phyloP scores from a whole-genome alignment of 1,139 yeast species.

The Diutina scorzettiae region DNA sequence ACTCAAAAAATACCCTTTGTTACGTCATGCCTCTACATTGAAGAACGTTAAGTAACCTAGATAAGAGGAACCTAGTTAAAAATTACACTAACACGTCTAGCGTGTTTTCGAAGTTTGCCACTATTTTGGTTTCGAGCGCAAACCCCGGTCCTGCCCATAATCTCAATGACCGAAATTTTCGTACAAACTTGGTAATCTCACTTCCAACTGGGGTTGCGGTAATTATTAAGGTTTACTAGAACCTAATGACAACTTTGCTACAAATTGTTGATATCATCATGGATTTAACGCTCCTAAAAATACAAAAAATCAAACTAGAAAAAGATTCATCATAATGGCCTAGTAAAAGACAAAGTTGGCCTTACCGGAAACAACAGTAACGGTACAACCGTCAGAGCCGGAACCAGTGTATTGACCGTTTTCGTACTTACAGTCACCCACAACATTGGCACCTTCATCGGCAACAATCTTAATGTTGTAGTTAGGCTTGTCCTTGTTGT shows the following conservation, averaged over 20 bases:
- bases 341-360: slow-evolving; percentile 60
- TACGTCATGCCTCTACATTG: no score
- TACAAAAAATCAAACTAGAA: neutral
- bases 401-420: slow-evolving; percentile 65
- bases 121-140: no score
- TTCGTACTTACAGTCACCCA: slow-evolving; percentile 75
- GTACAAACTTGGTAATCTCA: no score
- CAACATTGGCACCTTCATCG: slow-evolving; percentile 40
- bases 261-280: neutral
- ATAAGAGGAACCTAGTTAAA: no score
- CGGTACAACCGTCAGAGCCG: slow-evolving; percentile 83
- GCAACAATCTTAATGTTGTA: slow-evolving; percentile 72
- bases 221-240: no score
- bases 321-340: neutral
- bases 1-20: no score
- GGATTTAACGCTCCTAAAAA: slow-evolving; percentile 5
- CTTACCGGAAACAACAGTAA: slow-evolving; percentile 69
- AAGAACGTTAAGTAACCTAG: no score
- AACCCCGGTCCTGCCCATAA: no score
- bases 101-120: no score
- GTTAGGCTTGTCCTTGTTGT: slow-evolving; percentile 67
- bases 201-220: no score
- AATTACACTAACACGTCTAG: no score
- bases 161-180: no score
- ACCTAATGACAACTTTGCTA: neutral